These are phyloP conservation scores for Triticum aestivum DNA, from an alignment of 176 grass and related monocot genomes.

Conservation along the genomic window DNA sequence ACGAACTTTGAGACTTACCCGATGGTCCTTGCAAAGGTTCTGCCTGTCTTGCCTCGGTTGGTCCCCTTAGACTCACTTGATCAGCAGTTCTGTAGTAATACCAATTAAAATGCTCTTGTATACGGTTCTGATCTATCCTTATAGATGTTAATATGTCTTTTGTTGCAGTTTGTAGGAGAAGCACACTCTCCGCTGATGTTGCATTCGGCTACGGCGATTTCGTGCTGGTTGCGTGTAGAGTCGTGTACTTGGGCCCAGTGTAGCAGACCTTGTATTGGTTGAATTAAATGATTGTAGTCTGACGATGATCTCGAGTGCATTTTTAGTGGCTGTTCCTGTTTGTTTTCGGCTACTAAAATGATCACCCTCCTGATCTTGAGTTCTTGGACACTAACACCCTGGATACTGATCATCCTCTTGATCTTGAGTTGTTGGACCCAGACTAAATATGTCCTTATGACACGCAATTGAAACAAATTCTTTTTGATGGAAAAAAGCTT, in stretches of 20 bases:
- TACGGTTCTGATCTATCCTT: background rate
- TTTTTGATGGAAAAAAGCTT: too few species aligned
- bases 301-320: background rate
- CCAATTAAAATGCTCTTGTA: background rate
- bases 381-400: too few species aligned
- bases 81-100: background rate
- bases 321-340: background rate
- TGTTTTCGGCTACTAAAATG: background rate
- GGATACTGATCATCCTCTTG: too few species aligned
- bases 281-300: background rate
- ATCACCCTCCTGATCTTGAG: too few species aligned
- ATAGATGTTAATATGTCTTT: background rate
- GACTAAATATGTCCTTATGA: too few species aligned
- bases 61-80: background rate
- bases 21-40: background rate
- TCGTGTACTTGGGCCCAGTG: background rate
- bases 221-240: background rate
- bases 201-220: background rate
- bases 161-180: background rate
- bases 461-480: too few species aligned
- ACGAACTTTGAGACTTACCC: background rate
- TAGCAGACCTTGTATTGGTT: background rate
- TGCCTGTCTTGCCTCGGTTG: background rate
- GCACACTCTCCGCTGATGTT: background rate
- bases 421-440: too few species aligned